phyloP scores from a whole-genome alignment of 225 moss, liverwort and hornwort genomes.

The Thuidium tamariscinum region DNA sequence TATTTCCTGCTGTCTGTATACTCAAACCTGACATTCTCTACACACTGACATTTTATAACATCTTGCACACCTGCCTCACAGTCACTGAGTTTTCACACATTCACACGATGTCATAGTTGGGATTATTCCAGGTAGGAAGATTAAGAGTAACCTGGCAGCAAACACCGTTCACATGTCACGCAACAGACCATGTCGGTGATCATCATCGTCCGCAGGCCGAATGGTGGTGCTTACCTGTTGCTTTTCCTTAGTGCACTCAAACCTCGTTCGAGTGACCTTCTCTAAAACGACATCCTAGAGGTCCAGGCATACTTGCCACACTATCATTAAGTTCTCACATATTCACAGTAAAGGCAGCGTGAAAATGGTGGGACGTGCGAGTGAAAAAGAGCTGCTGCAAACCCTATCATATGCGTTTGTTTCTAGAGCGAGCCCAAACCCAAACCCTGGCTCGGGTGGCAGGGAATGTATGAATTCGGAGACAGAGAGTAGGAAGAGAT shows the following conservation, averaged over 20 bases:
- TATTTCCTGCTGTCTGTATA: background rate
- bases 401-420: constrained; percentile 12
- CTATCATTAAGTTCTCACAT: background rate
- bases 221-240: background rate
- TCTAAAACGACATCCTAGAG: background rate
- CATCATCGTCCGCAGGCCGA: background rate
- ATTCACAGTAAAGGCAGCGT: background rate
- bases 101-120: background rate
- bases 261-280: background rate
- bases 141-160: background rate
- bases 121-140: background rate
- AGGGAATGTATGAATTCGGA: background rate
- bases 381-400: background rate
- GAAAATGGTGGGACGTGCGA: background rate
- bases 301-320: background rate
- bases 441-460: constrained; percentile 8
- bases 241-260: background rate
- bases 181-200: background rate
- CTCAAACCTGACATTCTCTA: background rate
- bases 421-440: background rate
- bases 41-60: background rate
- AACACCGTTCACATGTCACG: background rate
- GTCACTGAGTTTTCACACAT: background rate
- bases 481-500: background rate
- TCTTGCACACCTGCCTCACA: background rate